These are phyloP conservation scores for Nissolia schottii DNA, from an alignment of 306 rosid species.

Conservation along the genomic window DNA sequence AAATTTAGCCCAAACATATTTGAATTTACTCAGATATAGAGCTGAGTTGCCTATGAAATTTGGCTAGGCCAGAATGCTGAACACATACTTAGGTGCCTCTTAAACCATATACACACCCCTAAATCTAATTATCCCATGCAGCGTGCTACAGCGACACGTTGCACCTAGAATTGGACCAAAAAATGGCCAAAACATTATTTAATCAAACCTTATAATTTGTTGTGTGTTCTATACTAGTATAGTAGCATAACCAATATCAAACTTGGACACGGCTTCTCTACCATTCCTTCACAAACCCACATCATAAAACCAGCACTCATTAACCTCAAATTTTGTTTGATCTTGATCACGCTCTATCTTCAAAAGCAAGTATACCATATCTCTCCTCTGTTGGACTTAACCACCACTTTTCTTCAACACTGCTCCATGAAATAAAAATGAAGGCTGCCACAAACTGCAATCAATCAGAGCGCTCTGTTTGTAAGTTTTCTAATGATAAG, in stretches of 20 bases:
- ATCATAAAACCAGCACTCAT: neutral
- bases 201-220: neutral
- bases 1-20: too few relatives aligned
- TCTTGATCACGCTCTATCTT: neutral
- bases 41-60: too few relatives aligned
- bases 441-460: slow-evolving; percentile 21
- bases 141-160: neutral
- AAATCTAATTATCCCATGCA: neutral
- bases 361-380: neutral
- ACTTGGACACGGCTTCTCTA: neutral
- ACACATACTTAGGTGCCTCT: too few relatives aligned
- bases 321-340: neutral
- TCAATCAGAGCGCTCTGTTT: slow-evolving; percentile 23
- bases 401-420: neutral
- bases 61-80: too few relatives aligned
- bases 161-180: neutral
- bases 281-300: neutral
- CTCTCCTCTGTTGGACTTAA: neutral
- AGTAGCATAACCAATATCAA: neutral
- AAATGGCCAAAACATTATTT: neutral
- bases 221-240: neutral
- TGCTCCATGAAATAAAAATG: neutral
- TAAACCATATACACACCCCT: too few relatives aligned
- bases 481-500: slow-evolving; percentile 26
- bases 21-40: too few relatives aligned